A percentile compares a stretch with the other conserved stretches of the same genome.
Evolutionary conservation across 164 flowering plant genomes (phyloP).

Genomic region (Berberis vulgaris): DNA sequence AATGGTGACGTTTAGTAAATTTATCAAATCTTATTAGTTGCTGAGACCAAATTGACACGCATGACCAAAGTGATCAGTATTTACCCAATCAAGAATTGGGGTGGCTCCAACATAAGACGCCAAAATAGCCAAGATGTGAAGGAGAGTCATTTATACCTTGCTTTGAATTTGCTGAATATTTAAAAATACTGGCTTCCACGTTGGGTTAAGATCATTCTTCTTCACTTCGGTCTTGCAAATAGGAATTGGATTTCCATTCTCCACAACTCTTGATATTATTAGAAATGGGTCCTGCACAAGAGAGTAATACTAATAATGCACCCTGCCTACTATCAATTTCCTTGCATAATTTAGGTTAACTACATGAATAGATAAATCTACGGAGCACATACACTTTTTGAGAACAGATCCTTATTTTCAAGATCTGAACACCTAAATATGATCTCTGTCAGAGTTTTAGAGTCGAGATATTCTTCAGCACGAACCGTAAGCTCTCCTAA

Average conservation of each 20-base stretch:
- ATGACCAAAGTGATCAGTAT: background rate
- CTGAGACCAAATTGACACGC: background rate
- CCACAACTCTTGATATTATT: slow-evolving; percentile 63
- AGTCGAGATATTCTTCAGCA: slow-evolving; percentile 62
- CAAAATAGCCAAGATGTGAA: background rate
- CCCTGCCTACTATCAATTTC: background rate
- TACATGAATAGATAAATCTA: background rate
- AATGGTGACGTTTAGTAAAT: background rate
- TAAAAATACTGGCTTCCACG: slow-evolving; percentile 62
- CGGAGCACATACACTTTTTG: slow-evolving; percentile 54
- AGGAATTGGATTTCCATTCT: slow-evolving; percentile 61
- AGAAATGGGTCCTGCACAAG: slow-evolving; percentile 72
- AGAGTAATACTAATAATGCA: slow-evolving; percentile 4
- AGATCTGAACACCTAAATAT: slow-evolving; percentile 63
- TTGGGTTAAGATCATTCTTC: slow-evolving; percentile 67
- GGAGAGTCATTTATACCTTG: slow-evolving; percentile 35
- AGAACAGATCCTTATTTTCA: slow-evolving; percentile 72
- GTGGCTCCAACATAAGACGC: background rate
- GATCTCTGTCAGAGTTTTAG: slow-evolving; percentile 57
- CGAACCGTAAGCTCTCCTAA: slow-evolving; percentile 53
- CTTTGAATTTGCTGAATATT: slow-evolving; percentile 71
- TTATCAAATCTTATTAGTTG: background rate
- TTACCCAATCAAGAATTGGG: background rate
- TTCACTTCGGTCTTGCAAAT: slow-evolving; percentile 89
- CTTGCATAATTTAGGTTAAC: slow-evolving; percentile 6